A percentile compares a stretch with the other conserved stretches of the same genome.
These are phyloP conservation scores for Novymonas esmeraldas DNA, from an alignment of 208 protist species.

Conservation along the genomic window DNA sequence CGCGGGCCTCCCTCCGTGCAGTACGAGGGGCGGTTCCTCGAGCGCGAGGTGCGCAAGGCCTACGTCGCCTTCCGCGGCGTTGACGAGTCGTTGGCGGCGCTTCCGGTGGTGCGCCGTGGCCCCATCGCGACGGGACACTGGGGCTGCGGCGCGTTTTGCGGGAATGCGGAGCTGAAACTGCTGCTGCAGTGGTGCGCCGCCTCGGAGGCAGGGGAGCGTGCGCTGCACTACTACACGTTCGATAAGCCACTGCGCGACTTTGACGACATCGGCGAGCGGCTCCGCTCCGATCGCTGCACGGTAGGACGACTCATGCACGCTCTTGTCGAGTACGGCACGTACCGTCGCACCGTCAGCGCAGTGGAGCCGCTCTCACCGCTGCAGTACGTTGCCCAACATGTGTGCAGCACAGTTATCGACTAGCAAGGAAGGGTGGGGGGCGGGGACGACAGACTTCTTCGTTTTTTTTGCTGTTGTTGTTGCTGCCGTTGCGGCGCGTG, in stretches of 20 bases:
- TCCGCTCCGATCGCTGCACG: slow-evolving; percentile 39
- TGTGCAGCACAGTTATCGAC: background rate
- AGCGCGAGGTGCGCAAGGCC: slow-evolving; percentile 88
- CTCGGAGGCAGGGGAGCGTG: slow-evolving; percentile 39
- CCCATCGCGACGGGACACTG: slow-evolving; percentile 86
- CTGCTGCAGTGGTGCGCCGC: slow-evolving; percentile 89
- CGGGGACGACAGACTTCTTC: too few species aligned
- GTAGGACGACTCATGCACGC: slow-evolving; percentile 41
- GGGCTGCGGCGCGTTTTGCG: slow-evolving; percentile 92
- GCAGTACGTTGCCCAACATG: background rate
- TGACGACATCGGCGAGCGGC: slow-evolving; percentile 32
- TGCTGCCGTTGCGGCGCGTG: too few species aligned
- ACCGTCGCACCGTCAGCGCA: background rate
- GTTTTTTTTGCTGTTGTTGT: too few species aligned
- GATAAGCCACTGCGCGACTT: slow-evolving; percentile 25
- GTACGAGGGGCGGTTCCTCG: slow-evolving; percentile 42
- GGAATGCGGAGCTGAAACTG: slow-evolving; percentile 82
- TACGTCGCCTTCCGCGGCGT: slow-evolving; percentile 70
- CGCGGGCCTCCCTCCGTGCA: slow-evolving; percentile 31
- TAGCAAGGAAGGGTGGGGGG: too few species aligned
- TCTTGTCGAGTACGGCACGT: slow-evolving; percentile 28
- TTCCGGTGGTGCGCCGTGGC: slow-evolving; percentile 25
- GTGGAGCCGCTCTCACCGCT: background rate
- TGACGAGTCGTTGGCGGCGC: slow-evolving; percentile 7
- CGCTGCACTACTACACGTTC: slow-evolving; percentile 63